Evolutionary conservation across 2,329 filamentous ascomycete genomes (phyloP), one percentile per base, ranked within the genome.

Genomic region (Emericellopsis atlantica): DNA sequence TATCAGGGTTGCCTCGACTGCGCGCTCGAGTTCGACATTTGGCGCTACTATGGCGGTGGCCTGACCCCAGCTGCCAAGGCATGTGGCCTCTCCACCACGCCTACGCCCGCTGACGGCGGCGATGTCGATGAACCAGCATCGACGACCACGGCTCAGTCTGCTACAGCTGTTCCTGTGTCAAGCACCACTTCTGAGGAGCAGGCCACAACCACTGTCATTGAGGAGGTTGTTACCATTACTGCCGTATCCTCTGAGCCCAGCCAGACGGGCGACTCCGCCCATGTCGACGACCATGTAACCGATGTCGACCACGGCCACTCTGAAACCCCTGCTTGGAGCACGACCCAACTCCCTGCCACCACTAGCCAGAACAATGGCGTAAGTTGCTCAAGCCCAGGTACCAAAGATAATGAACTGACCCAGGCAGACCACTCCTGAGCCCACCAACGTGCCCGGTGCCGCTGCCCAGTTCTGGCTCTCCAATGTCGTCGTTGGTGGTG

Each of bases 1-100:
- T 63, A 69, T 51, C 50, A 62, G 21, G 60, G 52, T 23, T 73
- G 69, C 47, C 56, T 70, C 23, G 51, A 62, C 37, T 70, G 67
- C 43, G 66, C 66, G 34, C 45, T 59, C 26, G 49, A 58, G 16
- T 61, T 58, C 40, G 51, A 66, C 24, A 65, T 70, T 47, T 69
- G 66, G 66, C 48, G 57, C 35, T 56, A 60, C 44, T 70, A 70
- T 39, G 60, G 64, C 14, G 42, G 47, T 15, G 52, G 56, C 9
- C 58, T 70, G 16, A 45, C 48, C 15, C 47, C 48, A 2, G 63
- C 60, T 18, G 66, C 66, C 11, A 45, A 55, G 14, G 55, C 48
- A 8, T 65, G 64, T 44, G 56, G 57, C 15, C 43, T 55, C 21
- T 46, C 50, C 32, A 51, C 51, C 33, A 52, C 48, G 9, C 54